Conservation (phyloP, 1,284 basidiomycete species). For the Xerocomus minutiporus region DNA sequence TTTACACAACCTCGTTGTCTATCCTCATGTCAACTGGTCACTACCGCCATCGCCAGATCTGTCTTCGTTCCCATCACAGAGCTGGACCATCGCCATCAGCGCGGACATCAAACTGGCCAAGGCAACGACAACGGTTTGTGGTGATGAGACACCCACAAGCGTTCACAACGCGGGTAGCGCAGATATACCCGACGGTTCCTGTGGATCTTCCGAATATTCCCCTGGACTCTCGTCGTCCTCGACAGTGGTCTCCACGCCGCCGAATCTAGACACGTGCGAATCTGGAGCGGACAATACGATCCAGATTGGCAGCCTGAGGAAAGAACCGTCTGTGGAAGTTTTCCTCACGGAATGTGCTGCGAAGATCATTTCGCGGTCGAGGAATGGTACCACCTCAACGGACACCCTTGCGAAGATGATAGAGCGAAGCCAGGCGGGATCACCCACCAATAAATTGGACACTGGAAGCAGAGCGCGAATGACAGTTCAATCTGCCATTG, state of each 20-base stretch:
- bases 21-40: neutral
- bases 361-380: neutral
- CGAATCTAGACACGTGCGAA: too few relatives aligned
- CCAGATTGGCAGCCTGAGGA: neutral
- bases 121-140: neutral
- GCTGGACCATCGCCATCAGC: constrained; percentile 2
- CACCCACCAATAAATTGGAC: neutral
- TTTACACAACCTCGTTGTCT: neutral
- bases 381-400: neutral
- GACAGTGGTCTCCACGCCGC: too few relatives aligned
- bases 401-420: neutral
- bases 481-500: neutral
- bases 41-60: neutral
- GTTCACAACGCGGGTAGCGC: neutral
- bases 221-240: neutral
- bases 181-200: too few relatives aligned
- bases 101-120: neutral
- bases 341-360: neutral
- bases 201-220: neutral
- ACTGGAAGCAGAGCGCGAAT: too few relatives aligned
- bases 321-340: neutral
- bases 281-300: too few relatives aligned
- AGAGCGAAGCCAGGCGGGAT: neutral
- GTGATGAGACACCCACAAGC: neutral
- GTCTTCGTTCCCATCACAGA: constrained; percentile 8